These are phyloP conservation scores for Emergomyces africanus DNA, from an alignment of 2,329 filamentous ascomycete genomes.

Conservation along the genomic window DNA sequence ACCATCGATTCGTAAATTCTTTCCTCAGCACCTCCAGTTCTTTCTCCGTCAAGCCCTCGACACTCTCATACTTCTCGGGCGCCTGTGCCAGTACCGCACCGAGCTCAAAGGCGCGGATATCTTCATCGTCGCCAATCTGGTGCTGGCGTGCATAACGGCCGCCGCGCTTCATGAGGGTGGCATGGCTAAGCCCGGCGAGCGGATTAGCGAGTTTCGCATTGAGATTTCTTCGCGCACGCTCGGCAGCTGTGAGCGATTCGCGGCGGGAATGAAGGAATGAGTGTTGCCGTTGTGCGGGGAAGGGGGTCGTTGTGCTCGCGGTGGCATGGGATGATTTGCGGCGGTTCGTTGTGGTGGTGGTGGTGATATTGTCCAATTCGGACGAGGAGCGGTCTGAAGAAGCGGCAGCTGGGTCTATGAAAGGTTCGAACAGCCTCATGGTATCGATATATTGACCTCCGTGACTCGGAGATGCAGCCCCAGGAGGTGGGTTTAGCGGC, in stretches of 20 bases:
- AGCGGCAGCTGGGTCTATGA: not conserved
- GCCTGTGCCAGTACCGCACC: constrained; percentile 48
- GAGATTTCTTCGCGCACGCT: constrained; percentile 28
- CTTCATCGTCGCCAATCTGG: constrained; percentile 41
- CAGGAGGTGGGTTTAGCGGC: not conserved
- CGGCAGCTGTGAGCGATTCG: constrained; percentile 21
- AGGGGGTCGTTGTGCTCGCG: constrained; percentile 1
- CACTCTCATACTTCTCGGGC: constrained; percentile 36
- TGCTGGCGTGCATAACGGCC: constrained; percentile 46
- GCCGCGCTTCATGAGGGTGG: constrained; percentile 43
- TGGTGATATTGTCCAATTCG: constrained; percentile 6
- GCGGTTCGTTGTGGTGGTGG: constrained; percentile 1
- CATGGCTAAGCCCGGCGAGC: constrained; percentile 35
- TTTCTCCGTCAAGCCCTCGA: constrained; percentile 42
- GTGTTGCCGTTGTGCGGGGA: constrained; percentile 3
- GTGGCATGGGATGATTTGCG: constrained; percentile 3
- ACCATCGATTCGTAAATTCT: constrained; percentile 56
- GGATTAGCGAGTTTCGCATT: constrained; percentile 43
- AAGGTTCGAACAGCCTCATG: not conserved
- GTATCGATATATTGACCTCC: not conserved
- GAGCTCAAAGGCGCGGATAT: constrained; percentile 46
- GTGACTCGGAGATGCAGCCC: not conserved
- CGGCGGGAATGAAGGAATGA: constrained; percentile 7
- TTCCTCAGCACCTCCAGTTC: constrained; percentile 46
- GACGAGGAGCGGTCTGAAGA: constrained; percentile 8